A percentile compares a stretch with the other conserved stretches of the same genome.
Conservation (phyloP, 805 yeast species). For the Diddensiella caesifluorescens region DNA sequence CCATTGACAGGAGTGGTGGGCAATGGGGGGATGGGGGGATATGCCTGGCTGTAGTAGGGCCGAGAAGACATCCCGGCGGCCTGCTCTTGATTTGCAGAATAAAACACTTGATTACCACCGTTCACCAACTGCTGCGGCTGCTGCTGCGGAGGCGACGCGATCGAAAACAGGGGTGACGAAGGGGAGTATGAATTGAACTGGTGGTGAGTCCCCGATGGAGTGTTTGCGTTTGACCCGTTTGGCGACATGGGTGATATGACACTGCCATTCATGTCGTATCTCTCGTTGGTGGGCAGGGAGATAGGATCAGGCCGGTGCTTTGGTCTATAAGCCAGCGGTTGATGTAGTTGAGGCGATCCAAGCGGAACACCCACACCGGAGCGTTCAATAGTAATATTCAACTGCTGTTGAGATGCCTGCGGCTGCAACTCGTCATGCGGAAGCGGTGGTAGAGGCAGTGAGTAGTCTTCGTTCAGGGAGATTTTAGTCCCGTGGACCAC, state of each 20-base stretch:
- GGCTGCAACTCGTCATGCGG: slow-evolving; percentile 5
- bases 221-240: not conserved
- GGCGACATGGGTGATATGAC: slow-evolving; percentile 12
- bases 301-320: slow-evolving; percentile 20
- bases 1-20: slow-evolving; percentile 18
- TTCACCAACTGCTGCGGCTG: not conserved
- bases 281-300: slow-evolving; percentile 9
- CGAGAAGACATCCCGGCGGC: not conserved
- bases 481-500: slow-evolving; percentile 2
- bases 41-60: slow-evolving; percentile 11
- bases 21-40: slow-evolving; percentile 13
- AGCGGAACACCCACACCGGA: not conserved
- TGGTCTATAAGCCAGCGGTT: slow-evolving; percentile 6
- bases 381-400: not conserved
- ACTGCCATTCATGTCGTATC: not conserved
- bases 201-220: slow-evolving; percentile 8
- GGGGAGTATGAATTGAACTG: slow-evolving; percentile 14
- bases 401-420: no score
- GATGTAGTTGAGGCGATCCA: not conserved
- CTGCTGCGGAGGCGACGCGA: slow-evolving; percentile 3
- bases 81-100: not conserved
- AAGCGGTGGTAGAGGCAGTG: slow-evolving; percentile 15
- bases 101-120: slow-evolving; percentile 2
- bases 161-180: slow-evolving; percentile 16
- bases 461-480: slow-evolving; percentile 1